Percentiles rank a stretch among this genome's conserved stretches.
phyloP scores from a whole-genome alignment of 306 rosid species.

The Bauhinia variegata region DNA sequence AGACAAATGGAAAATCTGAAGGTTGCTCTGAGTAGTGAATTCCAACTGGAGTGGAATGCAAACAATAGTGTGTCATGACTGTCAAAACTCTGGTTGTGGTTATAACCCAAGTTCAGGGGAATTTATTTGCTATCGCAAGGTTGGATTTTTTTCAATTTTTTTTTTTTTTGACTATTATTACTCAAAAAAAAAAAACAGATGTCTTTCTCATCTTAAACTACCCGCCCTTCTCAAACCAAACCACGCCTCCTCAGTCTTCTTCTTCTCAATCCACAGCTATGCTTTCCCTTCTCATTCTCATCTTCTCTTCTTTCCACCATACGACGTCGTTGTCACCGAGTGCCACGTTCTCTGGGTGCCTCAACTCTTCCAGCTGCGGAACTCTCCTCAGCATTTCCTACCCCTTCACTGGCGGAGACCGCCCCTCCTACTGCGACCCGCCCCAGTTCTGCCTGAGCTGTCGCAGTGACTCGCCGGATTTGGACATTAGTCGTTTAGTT shows the following conservation, averaged over 20 bases:
- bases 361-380: conserved; percentile 58
- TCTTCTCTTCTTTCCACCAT: conserved; percentile 20
- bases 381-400: conserved; percentile 45
- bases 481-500: conserved; percentile 39
- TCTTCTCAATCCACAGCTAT: not conserved
- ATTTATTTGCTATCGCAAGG: conserved; percentile 57
- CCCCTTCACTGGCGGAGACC: conserved; percentile 60
- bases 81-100: conserved; percentile 55
- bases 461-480: conserved; percentile 26
- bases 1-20: conserved; percentile 18
- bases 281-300: conserved; percentile 19
- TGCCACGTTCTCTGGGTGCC: conserved; percentile 44
- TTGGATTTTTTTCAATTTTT: no score
- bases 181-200: no score
- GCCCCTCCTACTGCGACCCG: conserved; percentile 58
- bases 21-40: conserved; percentile 47
- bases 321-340: conserved; percentile 41
- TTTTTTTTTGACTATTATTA: no score
- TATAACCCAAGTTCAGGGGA: conserved; percentile 26
- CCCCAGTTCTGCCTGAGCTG: conserved; percentile 54
- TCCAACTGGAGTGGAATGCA: conserved; percentile 51
- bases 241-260: no score
- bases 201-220: no score
- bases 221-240: no score
- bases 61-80: conserved; percentile 46